Base-by-base conservation (phyloP, 306 rosid species). In the Prunus campanulata region DNA sequence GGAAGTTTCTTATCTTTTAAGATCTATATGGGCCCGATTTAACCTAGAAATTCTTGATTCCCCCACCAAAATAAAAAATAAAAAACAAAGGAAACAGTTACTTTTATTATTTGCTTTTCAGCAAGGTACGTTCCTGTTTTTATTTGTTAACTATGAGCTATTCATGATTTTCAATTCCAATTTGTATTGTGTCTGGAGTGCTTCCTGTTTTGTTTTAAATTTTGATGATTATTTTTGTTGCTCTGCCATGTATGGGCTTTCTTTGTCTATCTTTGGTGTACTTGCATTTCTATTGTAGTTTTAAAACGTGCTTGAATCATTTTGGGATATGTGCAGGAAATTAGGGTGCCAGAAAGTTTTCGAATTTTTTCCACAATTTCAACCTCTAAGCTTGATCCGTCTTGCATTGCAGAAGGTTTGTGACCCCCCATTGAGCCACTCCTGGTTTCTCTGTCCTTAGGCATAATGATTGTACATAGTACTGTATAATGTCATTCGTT, bases 351-450 rank as follows among this genome's bases (percentile, higher is more conserved):
- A 19, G 96, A 92, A 64, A 89, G 79, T 74, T 95, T 92, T 81
- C 84, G 92, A 76, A 79, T 95, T 68, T 92, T 95, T 82, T 87
- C 95, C 59, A 95, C 98, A 44, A 57, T 95, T 74, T 82, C 98
- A 72, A 81, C 89, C 70, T 85, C 87, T 44, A 88, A 77, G 70
- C 78, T 73, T 16, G 96, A 88, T 66, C 50, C 72, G 55, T 86
- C 79, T 47, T 82, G 80, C 68, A 76, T 72, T 72, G 54, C 90
- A 80, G 86, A 84, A 87, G 96, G 97, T 91, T 67, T 76, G 83
- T 81, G 74, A 47, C 16, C 30, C 9, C 2, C 52, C 50, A 8
- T 68, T 30, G 13, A 32, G 6, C 49, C 44, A 10, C 42, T 67
- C 29, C 25, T 24, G 2, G 2, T 62, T 32, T 65, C 18, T 6